Conservation (phyloP, 176 grass and related monocot species). For the Neostapfia colusana region DNA sequence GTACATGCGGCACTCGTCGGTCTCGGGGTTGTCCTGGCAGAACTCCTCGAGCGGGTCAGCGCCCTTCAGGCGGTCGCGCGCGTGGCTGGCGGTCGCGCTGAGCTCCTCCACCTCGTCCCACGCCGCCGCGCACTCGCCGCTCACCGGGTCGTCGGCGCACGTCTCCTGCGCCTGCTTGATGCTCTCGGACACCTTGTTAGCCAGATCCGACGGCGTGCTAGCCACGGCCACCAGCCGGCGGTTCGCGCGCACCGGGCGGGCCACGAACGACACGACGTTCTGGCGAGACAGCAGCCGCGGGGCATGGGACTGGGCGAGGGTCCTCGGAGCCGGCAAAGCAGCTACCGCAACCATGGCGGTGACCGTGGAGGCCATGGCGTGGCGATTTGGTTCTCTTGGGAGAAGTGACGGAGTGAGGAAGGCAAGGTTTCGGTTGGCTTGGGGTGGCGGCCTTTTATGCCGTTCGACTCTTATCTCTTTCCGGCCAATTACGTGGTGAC, state of each 20-base stretch:
- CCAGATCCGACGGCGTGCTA: conserved; percentile 61
- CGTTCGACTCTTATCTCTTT: conserved; percentile 47
- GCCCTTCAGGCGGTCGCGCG: conserved; percentile 65
- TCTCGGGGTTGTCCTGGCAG: conserved; percentile 88
- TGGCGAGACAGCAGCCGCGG: background rate
- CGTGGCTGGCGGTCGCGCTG: conserved; percentile 73
- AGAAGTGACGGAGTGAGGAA: conserved; percentile 12
- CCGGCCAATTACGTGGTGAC: conserved; percentile 52
- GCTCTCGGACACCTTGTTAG: conserved; percentile 81
- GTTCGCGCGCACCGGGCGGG: conserved; percentile 6
- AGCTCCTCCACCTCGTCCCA: conserved; percentile 99
- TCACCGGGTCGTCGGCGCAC: conserved; percentile 55
- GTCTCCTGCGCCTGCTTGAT: conserved; percentile 87
- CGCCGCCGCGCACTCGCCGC: conserved; percentile 79
- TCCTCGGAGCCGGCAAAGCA: conserved; percentile 30
- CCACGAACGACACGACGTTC: conserved; percentile 38
- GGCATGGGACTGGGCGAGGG: conserved; percentile 1
- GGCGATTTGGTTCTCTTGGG: background rate
- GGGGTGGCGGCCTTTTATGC: conserved; percentile 33
- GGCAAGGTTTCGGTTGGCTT: background rate
- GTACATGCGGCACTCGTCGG: conserved; percentile 88
- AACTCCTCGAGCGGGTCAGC: conserved; percentile 78
- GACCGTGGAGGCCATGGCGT: conserved; percentile 44
- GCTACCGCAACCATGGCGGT: conserved; percentile 45
- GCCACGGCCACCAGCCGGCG: conserved; percentile 37